Evolutionary conservation across 2,329 filamentous ascomycete genomes (phyloP), one percentile per base, ranked within the genome.

Genomic region (Alternaria brassicae): DNA sequence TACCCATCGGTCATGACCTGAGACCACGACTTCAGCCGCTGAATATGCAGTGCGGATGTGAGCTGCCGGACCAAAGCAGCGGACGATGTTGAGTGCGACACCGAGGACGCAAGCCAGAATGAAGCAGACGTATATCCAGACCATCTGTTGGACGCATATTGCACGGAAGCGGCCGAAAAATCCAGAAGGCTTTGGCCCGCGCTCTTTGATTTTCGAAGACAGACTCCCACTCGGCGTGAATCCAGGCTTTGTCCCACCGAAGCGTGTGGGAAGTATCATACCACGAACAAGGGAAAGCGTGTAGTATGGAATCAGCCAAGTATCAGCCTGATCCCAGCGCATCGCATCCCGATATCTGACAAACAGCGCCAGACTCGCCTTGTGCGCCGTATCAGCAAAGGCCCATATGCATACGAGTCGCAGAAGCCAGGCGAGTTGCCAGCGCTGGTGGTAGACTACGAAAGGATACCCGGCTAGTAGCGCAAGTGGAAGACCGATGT

Each of bases 381-480:
- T 37, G 32, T 47, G 47, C 17, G 47, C 47, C 21, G 47, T 50
- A 10, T 50, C 47, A 17, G 47, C n/a, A 39, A 50, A 50, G 12
- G 39, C 19, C 47, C 34, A 50, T 12, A 50, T 23, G 32, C 47
- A 27, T 13, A 51, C n/a, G 13, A 51, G 36, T 9, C 48, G 48
- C 17, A 53, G 19, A 5, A 53, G 37, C 49, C 37, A 53, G 10
- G 17, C 27, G 10, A 53, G 19, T 28, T 53, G 37, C 37, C 49
- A 53, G 12, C 36, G 49, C 27, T 53, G 17, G 10, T 42, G 17
- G 25, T 41, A 53, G n/a, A 53, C 37, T n/a, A 53, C 37, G 17
- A 53, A 53, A 13, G 37, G 49, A 19, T 53, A 53, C 1, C 49
- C 49, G 6, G 49, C 37, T 3, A 53, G 28, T 7, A 53, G 37